phyloP scores from a whole-genome alignment of 2,329 filamentous ascomycete genomes.

The Aotearoamyces nothofagi region DNA sequence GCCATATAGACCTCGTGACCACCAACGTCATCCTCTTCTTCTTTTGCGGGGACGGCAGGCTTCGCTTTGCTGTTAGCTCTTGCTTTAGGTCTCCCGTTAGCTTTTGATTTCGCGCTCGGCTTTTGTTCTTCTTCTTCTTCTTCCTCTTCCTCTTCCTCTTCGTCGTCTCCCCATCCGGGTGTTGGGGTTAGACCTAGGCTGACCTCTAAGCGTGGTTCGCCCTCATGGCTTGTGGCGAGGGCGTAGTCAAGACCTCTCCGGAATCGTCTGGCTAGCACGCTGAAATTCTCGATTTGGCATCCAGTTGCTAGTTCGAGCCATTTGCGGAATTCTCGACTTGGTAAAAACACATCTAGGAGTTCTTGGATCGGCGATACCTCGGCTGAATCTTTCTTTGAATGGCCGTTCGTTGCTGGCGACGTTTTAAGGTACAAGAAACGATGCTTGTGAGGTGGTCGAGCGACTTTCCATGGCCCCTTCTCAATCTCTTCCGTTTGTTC shows the following conservation, averaged over 20 bases:
- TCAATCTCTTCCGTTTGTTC: constrained; percentile 38
- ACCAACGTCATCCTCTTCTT: constrained; percentile 42
- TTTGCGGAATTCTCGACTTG: constrained; percentile 72
- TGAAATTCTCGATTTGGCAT: constrained; percentile 55
- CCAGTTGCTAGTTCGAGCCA: constrained; percentile 80
- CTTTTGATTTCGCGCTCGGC: constrained; percentile 13
- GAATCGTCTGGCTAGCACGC: constrained; percentile 76
- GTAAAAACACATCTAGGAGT: constrained; percentile 67
- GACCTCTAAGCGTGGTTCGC: constrained; percentile 68
- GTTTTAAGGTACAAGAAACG: constrained; percentile 71
- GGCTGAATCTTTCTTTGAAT: background rate
- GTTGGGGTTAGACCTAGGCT: constrained; percentile 80
- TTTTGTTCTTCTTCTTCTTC: constrained; percentile 21
- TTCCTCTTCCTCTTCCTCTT: constrained; percentile 34
- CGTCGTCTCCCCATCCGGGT: constrained; percentile 66
- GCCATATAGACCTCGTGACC: constrained; percentile 92
- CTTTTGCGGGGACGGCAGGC: constrained; percentile 14
- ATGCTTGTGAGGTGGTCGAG: constrained; percentile 87
- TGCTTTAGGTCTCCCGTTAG: constrained; percentile 6
- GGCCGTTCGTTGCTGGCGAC: constrained; percentile 21
- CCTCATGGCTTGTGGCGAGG: constrained; percentile 71
- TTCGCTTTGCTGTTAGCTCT: constrained; percentile 11
- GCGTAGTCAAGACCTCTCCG: constrained; percentile 82
- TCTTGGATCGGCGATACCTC: constrained; percentile 46
- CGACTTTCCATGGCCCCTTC: constrained; percentile 53